These are phyloP conservation scores for Tephrocybe sp. DNA, from an alignment of 768 basidiomycete species.

Conservation along the genomic window DNA sequence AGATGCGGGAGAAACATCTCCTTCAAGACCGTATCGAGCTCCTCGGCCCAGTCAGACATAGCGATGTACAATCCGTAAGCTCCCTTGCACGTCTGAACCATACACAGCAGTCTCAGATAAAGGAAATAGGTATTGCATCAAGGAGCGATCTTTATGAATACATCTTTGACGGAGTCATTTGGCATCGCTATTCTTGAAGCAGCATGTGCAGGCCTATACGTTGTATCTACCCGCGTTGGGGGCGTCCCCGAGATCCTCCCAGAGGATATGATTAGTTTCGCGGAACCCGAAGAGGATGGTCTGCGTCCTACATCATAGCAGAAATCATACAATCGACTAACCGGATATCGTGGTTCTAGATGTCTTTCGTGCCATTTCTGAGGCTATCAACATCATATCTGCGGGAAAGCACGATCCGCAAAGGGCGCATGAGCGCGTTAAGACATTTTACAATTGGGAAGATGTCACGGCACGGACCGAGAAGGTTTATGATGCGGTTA, in stretches of 20 bases:
- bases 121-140: constrained; percentile 69
- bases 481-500: constrained; percentile 71
- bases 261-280: constrained; percentile 93
- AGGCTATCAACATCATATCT: constrained; percentile 73
- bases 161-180: constrained; percentile 94
- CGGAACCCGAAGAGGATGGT: constrained; percentile 94
- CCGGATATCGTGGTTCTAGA: constrained; percentile 44
- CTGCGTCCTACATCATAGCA: constrained; percentile 15
- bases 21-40: constrained; percentile 93
- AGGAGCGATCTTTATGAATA: constrained; percentile 93
- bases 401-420: constrained; percentile 72
- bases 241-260: constrained; percentile 96
- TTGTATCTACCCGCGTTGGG: constrained; percentile 92
- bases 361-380: constrained; percentile 78
- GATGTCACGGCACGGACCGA: constrained; percentile 82
- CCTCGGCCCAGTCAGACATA: constrained; percentile 77
- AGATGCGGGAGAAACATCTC: constrained; percentile 90
- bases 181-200: constrained; percentile 98
- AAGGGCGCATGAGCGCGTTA: constrained; percentile 74
- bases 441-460: constrained; percentile 85
- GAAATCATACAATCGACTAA: background rate
- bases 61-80: constrained; percentile 80
- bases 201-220: constrained; percentile 90
- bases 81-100: too few relatives aligned
- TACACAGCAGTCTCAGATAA: background rate